These are phyloP conservation scores for Danielia oregonensis DNA, from an alignment of 805 yeast species.

Conservation along the genomic window DNA sequence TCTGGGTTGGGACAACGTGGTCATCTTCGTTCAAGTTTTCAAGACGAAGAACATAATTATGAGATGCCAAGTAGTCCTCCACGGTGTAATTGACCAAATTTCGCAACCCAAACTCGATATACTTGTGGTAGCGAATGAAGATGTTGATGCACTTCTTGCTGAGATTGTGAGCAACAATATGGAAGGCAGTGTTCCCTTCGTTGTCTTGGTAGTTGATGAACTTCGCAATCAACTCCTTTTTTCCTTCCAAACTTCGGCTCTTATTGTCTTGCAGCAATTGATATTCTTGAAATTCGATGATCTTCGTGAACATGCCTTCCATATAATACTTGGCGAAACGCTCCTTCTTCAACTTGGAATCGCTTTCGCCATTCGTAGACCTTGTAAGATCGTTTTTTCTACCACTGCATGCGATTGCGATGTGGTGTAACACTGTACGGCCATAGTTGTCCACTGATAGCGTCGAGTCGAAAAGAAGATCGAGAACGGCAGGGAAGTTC, in stretches of 20 bases:
- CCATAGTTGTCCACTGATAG: conserved; percentile 36
- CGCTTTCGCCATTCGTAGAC: conserved; percentile 4
- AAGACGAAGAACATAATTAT: conserved; percentile 23
- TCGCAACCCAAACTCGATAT: conserved; percentile 22
- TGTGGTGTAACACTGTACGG: conserved; percentile 41
- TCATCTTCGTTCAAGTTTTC: conserved; percentile 12
- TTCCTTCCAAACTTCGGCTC: conserved; percentile 13
- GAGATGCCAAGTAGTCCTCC: conserved; percentile 27
- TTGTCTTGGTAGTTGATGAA: conserved; percentile 85
- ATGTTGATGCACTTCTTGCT: conserved; percentile 22
- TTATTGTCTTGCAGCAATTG: conserved; percentile 15
- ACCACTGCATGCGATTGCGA: conserved; percentile 26
- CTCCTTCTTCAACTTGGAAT: conserved; percentile 26
- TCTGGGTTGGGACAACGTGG: not conserved
- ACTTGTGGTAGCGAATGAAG: conserved; percentile 22
- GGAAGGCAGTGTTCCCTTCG: conserved; percentile 93
- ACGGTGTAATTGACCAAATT: conserved; percentile 23
- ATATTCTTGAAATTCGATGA: conserved; percentile 27
- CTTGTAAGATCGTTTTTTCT: conserved; percentile 7
- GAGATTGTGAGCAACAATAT: conserved; percentile 65
- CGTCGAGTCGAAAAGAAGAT: conserved; percentile 33
- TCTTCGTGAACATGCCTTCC: conserved; percentile 33
- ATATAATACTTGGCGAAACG: conserved; percentile 36
- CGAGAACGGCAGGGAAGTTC: conserved; percentile 35
- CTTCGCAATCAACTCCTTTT: conserved; percentile 30